These are phyloP conservation scores for Chionographis japonica DNA, from an alignment of 106 monocot species.

Conservation along the genomic window DNA sequence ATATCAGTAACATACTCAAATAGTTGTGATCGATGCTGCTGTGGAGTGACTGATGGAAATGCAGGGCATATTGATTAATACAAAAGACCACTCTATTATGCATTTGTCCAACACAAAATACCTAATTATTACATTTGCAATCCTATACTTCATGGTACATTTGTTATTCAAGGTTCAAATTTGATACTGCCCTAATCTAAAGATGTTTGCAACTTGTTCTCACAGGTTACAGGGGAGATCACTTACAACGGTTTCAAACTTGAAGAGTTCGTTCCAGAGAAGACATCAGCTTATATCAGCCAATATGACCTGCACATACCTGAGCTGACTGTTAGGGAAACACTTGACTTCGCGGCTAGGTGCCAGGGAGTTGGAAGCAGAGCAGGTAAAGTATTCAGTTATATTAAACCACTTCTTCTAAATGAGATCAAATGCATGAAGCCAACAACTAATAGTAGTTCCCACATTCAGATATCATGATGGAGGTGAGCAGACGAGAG, in stretches of 20 bases:
- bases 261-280: slow-evolving; percentile 12
- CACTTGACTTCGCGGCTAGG: slow-evolving; percentile 21
- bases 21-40: too few relatives aligned
- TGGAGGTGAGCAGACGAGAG: slow-evolving; percentile 10
- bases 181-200: too few relatives aligned
- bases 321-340: slow-evolving; percentile 26
- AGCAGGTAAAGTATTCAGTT: slow-evolving; percentile 11
- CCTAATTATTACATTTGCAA: too few relatives aligned
- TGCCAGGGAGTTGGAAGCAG: slow-evolving; percentile 20
- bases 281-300: slow-evolving; percentile 19
- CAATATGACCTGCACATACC: slow-evolving; percentile 24
- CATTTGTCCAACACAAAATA: too few relatives aligned
- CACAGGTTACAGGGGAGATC: slow-evolving; percentile 17
- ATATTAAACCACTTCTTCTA: not conserved
- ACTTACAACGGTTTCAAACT: slow-evolving; percentile 19
- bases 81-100: too few relatives aligned
- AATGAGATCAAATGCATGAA: too few relatives aligned
- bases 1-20: too few relatives aligned
- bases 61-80: too few relatives aligned
- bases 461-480: slow-evolving; percentile 9
- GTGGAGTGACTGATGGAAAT: too few relatives aligned
- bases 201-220: not conserved
- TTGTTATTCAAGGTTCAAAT: too few relatives aligned
- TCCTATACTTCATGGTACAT: too few relatives aligned
- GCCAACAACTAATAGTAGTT: too few relatives aligned